Evolutionary conservation across 805 yeast species (phyloP).

Genomic region (Candida sithepensis): DNA sequence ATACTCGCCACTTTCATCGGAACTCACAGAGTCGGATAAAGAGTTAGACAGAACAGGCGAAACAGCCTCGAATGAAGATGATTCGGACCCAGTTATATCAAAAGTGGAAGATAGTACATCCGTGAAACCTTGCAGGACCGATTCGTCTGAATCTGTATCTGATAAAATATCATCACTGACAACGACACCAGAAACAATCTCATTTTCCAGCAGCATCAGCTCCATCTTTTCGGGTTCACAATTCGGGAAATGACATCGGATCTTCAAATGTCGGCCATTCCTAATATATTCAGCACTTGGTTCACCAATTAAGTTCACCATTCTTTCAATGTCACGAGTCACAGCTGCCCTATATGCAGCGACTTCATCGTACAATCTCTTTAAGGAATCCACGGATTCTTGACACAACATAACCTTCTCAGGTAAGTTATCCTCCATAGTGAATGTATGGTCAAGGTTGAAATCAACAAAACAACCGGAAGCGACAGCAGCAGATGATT

Average conservation of each 20-base stretch:
- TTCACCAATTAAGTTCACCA: slow-evolving; percentile 25
- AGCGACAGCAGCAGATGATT: slow-evolving; percentile 12
- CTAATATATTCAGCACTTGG: slow-evolving; percentile 52
- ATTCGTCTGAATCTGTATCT: not conserved
- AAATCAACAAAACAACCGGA: slow-evolving; percentile 62
- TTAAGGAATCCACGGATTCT: slow-evolving; percentile 38
- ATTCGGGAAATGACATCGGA: slow-evolving; percentile 63
- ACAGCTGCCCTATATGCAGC: slow-evolving; percentile 16
- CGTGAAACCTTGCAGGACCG: not conserved
- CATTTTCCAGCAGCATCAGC: slow-evolving; percentile 52
- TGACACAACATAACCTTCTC: slow-evolving; percentile 41
- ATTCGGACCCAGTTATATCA: not conserved
- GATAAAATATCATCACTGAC: slow-evolving; percentile 1
- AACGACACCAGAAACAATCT: slow-evolving; percentile 55
- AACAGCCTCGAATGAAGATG: not conserved
- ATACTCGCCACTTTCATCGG: slow-evolving; percentile 2
- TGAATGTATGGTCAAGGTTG: slow-evolving; percentile 32
- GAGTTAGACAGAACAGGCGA: not conserved
- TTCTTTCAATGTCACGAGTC: slow-evolving; percentile 17
- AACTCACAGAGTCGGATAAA: not conserved
- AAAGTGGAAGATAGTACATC: not conserved
- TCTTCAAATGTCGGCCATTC: slow-evolving; percentile 34
- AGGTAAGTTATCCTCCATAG: slow-evolving; percentile 11
- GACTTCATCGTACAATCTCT: slow-evolving; percentile 23
- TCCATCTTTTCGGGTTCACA: slow-evolving; percentile 59